Conservation (phyloP, 495 filamentous ascomycete genomes). For the Penicillium psychrofluorescens region DNA sequence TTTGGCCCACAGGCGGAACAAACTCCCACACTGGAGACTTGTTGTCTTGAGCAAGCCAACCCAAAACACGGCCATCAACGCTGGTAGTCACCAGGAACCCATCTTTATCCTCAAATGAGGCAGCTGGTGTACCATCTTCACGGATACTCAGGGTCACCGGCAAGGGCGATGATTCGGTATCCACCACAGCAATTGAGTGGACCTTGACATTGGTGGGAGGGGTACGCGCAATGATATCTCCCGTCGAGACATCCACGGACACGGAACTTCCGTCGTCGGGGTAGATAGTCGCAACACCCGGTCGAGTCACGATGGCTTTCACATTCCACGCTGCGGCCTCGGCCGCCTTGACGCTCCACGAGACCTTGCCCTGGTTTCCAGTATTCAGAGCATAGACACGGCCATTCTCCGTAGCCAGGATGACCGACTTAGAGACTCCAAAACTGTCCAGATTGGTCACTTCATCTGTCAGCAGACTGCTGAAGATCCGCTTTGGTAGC, state of each 20-base stretch:
- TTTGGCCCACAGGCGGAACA: conserved; percentile 55
- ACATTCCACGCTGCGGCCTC: conserved; percentile 59
- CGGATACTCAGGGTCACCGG: conserved; percentile 22
- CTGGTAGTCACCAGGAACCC: conserved; percentile 55
- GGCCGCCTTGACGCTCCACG: conserved; percentile 62
- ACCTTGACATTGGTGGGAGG: conserved; percentile 16
- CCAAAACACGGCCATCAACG: conserved; percentile 52
- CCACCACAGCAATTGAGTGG: conserved; percentile 25
- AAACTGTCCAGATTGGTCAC: conserved; percentile 68
- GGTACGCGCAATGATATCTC: conserved; percentile 41
- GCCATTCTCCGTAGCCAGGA: conserved; percentile 75
- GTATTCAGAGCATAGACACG: conserved; percentile 72
- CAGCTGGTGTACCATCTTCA: conserved; percentile 27
- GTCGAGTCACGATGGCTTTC: conserved; percentile 54
- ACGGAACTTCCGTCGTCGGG: conserved; percentile 50
- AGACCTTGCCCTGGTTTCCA: conserved; percentile 64
- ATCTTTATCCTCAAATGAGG: conserved; percentile 15
- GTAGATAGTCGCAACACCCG: conserved; percentile 52
- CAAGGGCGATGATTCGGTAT: conserved; percentile 12
- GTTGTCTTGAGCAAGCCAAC: conserved; percentile 42
- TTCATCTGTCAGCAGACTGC: conserved; percentile 56
- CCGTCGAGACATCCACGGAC: conserved; percentile 49
- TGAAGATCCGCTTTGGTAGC: conserved; percentile 58
- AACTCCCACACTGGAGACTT: conserved; percentile 67
- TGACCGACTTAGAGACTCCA: conserved; percentile 74